phyloP scores from a whole-genome alignment of 2,329 filamentous ascomycete species.

The Aspergillus sp. region DNA sequence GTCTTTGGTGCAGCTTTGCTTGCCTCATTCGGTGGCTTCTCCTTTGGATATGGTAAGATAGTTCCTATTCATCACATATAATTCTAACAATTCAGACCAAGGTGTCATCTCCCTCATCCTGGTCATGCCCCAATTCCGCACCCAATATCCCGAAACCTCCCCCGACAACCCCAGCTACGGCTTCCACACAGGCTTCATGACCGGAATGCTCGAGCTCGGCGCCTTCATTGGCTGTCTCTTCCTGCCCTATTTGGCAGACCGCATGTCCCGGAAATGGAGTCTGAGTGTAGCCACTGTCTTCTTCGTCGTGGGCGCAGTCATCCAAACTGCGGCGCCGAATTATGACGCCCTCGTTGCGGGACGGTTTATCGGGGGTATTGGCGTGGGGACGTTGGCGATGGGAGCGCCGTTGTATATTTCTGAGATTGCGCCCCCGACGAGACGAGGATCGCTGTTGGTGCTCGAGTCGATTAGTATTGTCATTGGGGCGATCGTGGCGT shows the following conservation, averaged over 20 bases:
- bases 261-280: slow-evolving; percentile 40
- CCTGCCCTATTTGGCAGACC: slow-evolving; percentile 34
- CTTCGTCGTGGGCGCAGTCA: slow-evolving; percentile 41
- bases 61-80: background rate
- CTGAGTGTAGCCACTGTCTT: slow-evolving; percentile 24
- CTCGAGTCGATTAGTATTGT: slow-evolving; percentile 21
- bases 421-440: slow-evolving; percentile 35
- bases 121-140: slow-evolving; percentile 44
- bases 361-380: slow-evolving; percentile 34
- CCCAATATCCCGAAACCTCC: slow-evolving; percentile 35
- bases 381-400: slow-evolving; percentile 31
- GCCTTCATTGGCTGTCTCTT: slow-evolving; percentile 33
- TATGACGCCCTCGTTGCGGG: slow-evolving; percentile 27
- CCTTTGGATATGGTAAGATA: slow-evolving; percentile 36
- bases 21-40: slow-evolving; percentile 38
- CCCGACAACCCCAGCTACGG: slow-evolving; percentile 24
- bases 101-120: slow-evolving; percentile 37
- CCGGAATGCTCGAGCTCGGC: slow-evolving; percentile 40
- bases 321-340: slow-evolving; percentile 27
- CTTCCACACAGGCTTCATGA: slow-evolving; percentile 31
- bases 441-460: slow-evolving; percentile 17
- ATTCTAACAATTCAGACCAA: slow-evolving; percentile 9
- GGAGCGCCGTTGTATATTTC: slow-evolving; percentile 48
- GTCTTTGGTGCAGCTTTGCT: slow-evolving; percentile 42
- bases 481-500: slow-evolving; percentile 20